Percentiles rank a stretch among this genome's conserved stretches.
These are phyloP conservation scores for Fraxinus quadrangulata DNA, from an alignment of 257 asterid species.

Conservation along the genomic window DNA sequence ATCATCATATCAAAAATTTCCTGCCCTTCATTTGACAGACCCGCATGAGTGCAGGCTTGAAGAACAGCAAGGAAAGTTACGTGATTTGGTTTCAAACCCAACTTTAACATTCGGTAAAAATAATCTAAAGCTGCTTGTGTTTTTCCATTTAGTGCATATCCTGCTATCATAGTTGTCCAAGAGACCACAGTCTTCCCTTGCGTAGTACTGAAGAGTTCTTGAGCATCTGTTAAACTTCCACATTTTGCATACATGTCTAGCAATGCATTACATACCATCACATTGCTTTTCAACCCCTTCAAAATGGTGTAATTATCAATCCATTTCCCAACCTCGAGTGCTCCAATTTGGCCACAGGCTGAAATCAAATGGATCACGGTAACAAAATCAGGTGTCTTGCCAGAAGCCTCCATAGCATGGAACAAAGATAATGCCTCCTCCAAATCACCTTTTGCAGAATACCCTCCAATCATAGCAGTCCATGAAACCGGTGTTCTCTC, in stretches of 20 bases:
- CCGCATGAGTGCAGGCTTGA: conserved; percentile 81
- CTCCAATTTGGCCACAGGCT: conserved; percentile 71
- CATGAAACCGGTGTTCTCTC: conserved; percentile 60
- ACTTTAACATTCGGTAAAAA: conserved; percentile 48
- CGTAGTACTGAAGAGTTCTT: conserved; percentile 49
- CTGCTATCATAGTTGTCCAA: conserved; percentile 72
- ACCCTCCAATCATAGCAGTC: conserved; percentile 73
- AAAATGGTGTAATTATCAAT: conserved; percentile 44
- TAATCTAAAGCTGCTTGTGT: conserved; percentile 45
- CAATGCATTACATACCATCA: conserved; percentile 58
- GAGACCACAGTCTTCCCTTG: conserved; percentile 47
- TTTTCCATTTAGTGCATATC: conserved; percentile 63
- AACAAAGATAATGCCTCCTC: conserved; percentile 51
- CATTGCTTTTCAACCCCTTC: conserved; percentile 47
- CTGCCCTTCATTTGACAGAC: conserved; percentile 52
- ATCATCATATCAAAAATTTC: conserved; percentile 49
- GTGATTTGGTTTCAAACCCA: conserved; percentile 56
- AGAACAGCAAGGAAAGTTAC: conserved; percentile 68
- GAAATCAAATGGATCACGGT: conserved; percentile 56
- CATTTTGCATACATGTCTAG: conserved; percentile 94
- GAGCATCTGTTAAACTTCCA: conserved; percentile 63
- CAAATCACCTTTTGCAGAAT: conserved; percentile 53
- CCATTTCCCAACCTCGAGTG: conserved; percentile 63
- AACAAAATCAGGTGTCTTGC: conserved; percentile 62
- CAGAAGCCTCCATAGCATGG: conserved; percentile 54